Conservation (phyloP, 306 rosid species). For the Malus sieversii region DNA sequence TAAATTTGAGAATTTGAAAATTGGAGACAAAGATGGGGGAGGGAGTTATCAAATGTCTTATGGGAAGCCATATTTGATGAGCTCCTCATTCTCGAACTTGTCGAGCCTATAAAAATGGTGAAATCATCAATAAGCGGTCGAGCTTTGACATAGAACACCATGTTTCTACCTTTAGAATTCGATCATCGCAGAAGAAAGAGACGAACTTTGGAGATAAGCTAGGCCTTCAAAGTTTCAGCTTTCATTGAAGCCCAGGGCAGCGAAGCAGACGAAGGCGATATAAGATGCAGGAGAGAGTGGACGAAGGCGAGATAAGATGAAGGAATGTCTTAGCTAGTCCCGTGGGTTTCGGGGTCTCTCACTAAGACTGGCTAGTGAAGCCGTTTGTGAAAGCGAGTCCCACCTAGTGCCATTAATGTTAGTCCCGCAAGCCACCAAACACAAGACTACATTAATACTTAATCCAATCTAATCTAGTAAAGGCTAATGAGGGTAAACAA, state of each 20-base stretch:
- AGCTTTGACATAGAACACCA: constrained; percentile 97
- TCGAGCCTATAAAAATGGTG: constrained; percentile 94
- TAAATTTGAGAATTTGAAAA: background rate
- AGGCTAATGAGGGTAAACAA: no score
- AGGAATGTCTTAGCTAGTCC: no score
- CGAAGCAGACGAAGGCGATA: no score
- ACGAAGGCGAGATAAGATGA: no score
- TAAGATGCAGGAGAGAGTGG: no score
- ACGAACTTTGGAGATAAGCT: background rate
- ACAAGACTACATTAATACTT: no score
- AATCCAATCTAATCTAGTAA: no score
- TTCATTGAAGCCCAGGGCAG: background rate
- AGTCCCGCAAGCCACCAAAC: no score
- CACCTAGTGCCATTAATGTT: no score
- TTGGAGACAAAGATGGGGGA: background rate
- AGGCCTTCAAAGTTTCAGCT: constrained; percentile 10
- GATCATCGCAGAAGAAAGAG: background rate
- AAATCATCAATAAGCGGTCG: constrained; percentile 77
- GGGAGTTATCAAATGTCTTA: constrained; percentile 72
- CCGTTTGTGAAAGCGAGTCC: no score
- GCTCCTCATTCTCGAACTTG: constrained; percentile 90
- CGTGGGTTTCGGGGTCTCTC: no score
- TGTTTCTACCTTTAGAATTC: constrained; percentile 27
- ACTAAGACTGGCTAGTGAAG: no score
- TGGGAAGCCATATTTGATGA: constrained; percentile 84